Conservation (phyloP, 306 rosid genomes). For the Pterocarpus santalinus region DNA sequence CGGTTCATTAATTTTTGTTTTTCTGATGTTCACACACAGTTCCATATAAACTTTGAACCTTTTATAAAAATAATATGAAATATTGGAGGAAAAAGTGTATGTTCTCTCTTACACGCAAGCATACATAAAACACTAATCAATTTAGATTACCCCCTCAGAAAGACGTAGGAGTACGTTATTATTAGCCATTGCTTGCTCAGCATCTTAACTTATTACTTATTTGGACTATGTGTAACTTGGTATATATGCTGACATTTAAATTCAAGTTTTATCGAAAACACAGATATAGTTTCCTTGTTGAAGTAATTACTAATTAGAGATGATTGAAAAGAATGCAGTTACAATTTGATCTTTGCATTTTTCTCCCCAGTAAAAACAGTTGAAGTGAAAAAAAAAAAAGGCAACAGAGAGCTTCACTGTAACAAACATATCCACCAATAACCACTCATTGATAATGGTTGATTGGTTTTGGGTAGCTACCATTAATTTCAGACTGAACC, state of each 20-base stretch:
- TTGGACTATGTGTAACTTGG: neutral
- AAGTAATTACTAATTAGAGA: neutral
- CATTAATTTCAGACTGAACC: slow-evolving; percentile 7
- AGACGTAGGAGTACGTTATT: neutral
- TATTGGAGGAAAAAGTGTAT: neutral
- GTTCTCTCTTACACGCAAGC: neutral
- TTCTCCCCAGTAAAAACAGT: neutral
- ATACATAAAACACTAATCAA: slow-evolving; percentile 8
- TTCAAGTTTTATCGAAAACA: too few species aligned
- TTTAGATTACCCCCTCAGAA: slow-evolving; percentile 10
- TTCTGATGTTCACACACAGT: neutral
- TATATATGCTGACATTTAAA: neutral
- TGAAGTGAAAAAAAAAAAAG: neutral
- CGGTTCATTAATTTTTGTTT: neutral
- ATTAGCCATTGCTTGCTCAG: slow-evolving; percentile 43
- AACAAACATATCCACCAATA: slow-evolving; percentile 7
- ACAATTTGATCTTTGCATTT: neutral
- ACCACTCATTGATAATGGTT: slow-evolving; percentile 27
- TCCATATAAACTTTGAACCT: neutral
- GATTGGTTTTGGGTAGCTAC: neutral
- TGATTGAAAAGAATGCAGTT: neutral
- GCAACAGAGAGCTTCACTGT: slow-evolving; percentile 17
- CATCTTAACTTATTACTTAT: slow-evolving; percentile 16
- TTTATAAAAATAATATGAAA: too few species aligned
- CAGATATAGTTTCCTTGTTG: neutral